Conservation (phyloP, 108 stramenopile species). For the Chaetoceros muelleri region DNA sequence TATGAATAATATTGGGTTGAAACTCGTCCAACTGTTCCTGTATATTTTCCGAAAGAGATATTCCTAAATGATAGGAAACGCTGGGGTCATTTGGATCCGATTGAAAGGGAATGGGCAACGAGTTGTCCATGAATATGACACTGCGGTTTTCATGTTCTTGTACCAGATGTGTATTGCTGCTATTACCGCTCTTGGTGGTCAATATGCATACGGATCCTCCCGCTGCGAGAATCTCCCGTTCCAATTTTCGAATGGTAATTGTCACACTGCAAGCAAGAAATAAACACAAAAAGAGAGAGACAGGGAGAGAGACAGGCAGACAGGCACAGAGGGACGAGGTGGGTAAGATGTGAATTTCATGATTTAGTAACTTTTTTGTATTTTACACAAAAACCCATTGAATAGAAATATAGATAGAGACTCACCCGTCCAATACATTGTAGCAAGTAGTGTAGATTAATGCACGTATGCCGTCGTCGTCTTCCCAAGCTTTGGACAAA, state of each 20-base stretch:
- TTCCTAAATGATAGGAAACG: slow-evolving; percentile 30
- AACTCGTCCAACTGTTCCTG: slow-evolving; percentile 28
- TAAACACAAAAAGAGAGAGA: neutral
- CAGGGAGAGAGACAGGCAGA: neutral
- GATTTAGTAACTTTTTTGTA: neutral
- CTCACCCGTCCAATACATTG: slow-evolving; percentile 58
- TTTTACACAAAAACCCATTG: neutral
- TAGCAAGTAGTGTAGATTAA: slow-evolving; percentile 54
- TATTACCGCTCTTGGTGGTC: slow-evolving; percentile 35
- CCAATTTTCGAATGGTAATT: slow-evolving; percentile 57
- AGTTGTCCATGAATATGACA: slow-evolving; percentile 46
- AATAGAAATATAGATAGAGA: slow-evolving; percentile 2
- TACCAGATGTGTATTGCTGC: slow-evolving; percentile 34
- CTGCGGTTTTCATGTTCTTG: slow-evolving; percentile 37
- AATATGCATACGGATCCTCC: slow-evolving; percentile 43
- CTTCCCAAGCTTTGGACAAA: too few species aligned
- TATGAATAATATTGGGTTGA: slow-evolving; percentile 42
- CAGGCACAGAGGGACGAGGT: too few species aligned
- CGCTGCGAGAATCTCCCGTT: slow-evolving; percentile 40
- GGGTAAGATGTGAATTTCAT: neutral
- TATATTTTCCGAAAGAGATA: slow-evolving; percentile 17
- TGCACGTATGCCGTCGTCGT: slow-evolving; percentile 8
- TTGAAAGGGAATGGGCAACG: slow-evolving; percentile 32
- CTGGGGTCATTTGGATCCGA: slow-evolving; percentile 38
- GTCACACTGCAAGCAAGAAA: slow-evolving; percentile 25